Evolutionary conservation across 768 basidiomycete species (phyloP), one percentile per base, ranked within the genome.

Genomic region (Trametes cubensis): DNA sequence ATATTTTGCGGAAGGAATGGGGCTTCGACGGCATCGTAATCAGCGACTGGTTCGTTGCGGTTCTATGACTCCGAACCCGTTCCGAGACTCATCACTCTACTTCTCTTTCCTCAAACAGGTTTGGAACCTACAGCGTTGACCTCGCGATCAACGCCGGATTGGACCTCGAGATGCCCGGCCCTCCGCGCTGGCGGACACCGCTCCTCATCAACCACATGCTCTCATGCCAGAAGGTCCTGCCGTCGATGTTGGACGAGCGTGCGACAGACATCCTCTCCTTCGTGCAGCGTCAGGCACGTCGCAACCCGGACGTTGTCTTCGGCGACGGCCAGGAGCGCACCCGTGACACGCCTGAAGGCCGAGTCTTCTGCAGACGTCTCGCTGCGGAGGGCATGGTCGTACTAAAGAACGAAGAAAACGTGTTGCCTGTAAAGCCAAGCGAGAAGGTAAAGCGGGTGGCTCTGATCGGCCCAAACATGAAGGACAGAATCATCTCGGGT

Each of bases 381-480:
- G 88, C 86, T 5, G 81, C 81, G 2, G 83, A 86, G 42, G 81
- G 84, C 0, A 85, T 89, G 55, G 87, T 90, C 14, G 73, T 90
- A 23, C 77, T 90, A 45, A 86, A 87, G 74, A 92, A 92, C 70
- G 73, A 82, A 20, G 70, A 73, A 11, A 67, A 74, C 3, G 67
- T 88, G n/a, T 75, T 92, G 17, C 89, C 89, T 3, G 62, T 89
- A 6, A 68, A 69, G n/a, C 55, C 71, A 8, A 62, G 60, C 20
- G 57, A 57, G 23, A 69, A 68, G 42, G 72, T 79, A 40, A 80
- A 79, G 66, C 83, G 77, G 60, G 75, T 92, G 42, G 86, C 85
- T 5, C 75, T 90, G 49, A 85, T 90, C 58, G 88, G 88, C 0
- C 86, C 88, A 3, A 89, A 89, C 71, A 85, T 84, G 45, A 83